These are phyloP conservation scores for Herpetospermum pedunculosum DNA, from an alignment of 306 rosid species.

Conservation along the genomic window DNA sequence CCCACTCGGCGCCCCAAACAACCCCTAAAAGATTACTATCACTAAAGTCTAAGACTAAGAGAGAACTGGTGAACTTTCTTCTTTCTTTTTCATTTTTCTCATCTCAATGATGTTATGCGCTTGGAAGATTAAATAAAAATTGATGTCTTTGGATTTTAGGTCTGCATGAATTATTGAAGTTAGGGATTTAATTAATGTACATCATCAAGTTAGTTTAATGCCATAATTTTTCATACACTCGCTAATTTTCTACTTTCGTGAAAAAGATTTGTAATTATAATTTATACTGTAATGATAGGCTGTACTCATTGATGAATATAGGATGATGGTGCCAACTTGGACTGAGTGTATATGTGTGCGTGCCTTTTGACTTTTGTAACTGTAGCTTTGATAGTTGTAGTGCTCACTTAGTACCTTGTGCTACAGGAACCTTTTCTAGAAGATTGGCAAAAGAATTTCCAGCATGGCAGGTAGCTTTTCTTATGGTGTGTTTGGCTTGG, in stretches of 20 bases:
- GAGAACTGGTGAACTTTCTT: not conserved
- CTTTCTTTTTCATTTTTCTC: slow-evolving; percentile 1
- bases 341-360: not conserved
- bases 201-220: not conserved
- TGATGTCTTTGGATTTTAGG: not conserved
- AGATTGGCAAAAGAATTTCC: slow-evolving; percentile 83
- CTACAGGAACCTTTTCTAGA: slow-evolving; percentile 80
- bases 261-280: not conserved
- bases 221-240: not conserved
- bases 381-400: not conserved
- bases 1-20: too few species aligned
- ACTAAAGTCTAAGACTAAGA: too few species aligned
- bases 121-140: not conserved
- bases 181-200: not conserved
- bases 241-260: not conserved
- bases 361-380: not conserved
- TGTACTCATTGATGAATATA: not conserved
- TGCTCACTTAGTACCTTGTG: slow-evolving; percentile 6
- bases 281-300: not conserved
- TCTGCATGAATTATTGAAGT: not conserved
- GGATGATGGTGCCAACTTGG: not conserved
- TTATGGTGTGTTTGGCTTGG: slow-evolving; percentile 9
- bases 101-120: not conserved
- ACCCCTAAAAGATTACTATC: not conserved
- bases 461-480: slow-evolving; percentile 72